Evolutionary conservation across 352 stramenopile genomes (phyloP).

Genomic region (Phytophthora crassamura): DNA sequence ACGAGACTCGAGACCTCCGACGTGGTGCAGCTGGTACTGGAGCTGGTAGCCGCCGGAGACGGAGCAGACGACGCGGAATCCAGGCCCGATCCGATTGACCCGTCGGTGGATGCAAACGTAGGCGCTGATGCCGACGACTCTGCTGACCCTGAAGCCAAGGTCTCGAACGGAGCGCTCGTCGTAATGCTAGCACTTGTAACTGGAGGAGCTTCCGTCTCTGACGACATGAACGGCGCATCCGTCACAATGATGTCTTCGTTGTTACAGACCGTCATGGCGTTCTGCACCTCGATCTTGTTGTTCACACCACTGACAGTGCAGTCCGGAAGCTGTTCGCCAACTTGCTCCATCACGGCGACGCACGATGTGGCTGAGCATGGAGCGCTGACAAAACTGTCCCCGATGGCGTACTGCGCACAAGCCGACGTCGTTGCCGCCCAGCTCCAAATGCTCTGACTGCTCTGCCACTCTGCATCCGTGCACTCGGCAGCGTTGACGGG

Average conservation of each 20-base stretch:
- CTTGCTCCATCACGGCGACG: constrained; percentile 28
- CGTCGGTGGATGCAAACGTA: constrained; percentile 7
- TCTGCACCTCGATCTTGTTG: constrained; percentile 33
- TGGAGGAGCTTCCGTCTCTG: not conserved
- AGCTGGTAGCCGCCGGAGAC: constrained; percentile 10
- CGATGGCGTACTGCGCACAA: constrained; percentile 18
- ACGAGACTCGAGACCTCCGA: constrained; percentile 20
- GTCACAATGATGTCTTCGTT: constrained; percentile 6
- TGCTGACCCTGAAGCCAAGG: not conserved
- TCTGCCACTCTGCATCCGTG: constrained; percentile 21
- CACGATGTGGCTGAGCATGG: constrained; percentile 18
- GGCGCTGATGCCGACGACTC: not conserved
- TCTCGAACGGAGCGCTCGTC: constrained; percentile 19
- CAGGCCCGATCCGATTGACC: not conserved
- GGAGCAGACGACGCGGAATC: constrained; percentile 1
- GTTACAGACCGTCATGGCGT: constrained; percentile 27
- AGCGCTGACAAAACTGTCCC: constrained; percentile 20
- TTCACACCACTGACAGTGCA: constrained; percentile 23
- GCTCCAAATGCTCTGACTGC: constrained; percentile 19
- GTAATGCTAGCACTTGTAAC: constrained; percentile 16
- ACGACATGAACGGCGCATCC: constrained; percentile 7
- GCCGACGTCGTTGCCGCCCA: constrained; percentile 24
- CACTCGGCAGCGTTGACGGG: constrained; percentile 11
- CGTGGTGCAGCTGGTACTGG: constrained; percentile 19
- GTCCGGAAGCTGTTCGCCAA: constrained; percentile 23